A percentile compares a stretch with the other conserved stretches of the same genome.
These are phyloP conservation scores for Cercospora janseana DNA, from an alignment of 2,329 filamentous ascomycete species.

Conservation along the genomic window DNA sequence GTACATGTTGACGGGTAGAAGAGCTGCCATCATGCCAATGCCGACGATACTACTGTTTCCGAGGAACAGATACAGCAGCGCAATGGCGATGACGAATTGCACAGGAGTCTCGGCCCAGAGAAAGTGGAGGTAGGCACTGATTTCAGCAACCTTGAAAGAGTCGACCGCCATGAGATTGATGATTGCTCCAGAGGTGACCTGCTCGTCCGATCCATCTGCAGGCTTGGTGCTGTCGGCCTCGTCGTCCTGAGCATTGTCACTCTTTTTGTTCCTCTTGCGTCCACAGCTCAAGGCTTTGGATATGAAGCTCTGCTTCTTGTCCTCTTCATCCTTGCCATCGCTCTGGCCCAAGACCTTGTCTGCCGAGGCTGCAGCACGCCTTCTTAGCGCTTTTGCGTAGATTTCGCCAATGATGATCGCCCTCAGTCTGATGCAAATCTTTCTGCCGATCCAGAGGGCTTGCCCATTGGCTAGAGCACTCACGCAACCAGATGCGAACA, in stretches of 20 bases:
- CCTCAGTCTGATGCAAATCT: constrained; percentile 87
- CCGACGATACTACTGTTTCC: constrained; percentile 92
- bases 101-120: constrained; percentile 89
- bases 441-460: constrained; percentile 88
- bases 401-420: constrained; percentile 97
- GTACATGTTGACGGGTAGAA: constrained; percentile 85
- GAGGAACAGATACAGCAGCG: constrained; percentile 83
- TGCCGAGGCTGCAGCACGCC: constrained; percentile 74
- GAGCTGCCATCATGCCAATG: constrained; percentile 81
- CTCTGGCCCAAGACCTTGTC: constrained; percentile 67
- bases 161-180: constrained; percentile 99
- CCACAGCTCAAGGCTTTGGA: constrained; percentile 56
- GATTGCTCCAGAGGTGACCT: constrained; percentile 94
- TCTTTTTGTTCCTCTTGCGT: constrained; percentile 55
- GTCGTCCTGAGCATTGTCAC: constrained; percentile 42
- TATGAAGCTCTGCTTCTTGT: constrained; percentile 44
- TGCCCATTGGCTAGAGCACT: constrained; percentile 82
- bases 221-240: constrained; percentile 39
- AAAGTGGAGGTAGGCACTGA: constrained; percentile 93
- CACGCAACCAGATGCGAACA: constrained; percentile 78
- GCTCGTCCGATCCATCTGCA: constrained; percentile 41
- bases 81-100: constrained; percentile 77
- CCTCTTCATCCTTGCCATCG: constrained; percentile 45
- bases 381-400: constrained; percentile 89
- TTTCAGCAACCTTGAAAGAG: constrained; percentile 96